Evolutionary conservation across 169 alveolate genomes (phyloP), one percentile per base, ranked within the genome.

Genomic region (Cryptosporidium andersoni): DNA sequence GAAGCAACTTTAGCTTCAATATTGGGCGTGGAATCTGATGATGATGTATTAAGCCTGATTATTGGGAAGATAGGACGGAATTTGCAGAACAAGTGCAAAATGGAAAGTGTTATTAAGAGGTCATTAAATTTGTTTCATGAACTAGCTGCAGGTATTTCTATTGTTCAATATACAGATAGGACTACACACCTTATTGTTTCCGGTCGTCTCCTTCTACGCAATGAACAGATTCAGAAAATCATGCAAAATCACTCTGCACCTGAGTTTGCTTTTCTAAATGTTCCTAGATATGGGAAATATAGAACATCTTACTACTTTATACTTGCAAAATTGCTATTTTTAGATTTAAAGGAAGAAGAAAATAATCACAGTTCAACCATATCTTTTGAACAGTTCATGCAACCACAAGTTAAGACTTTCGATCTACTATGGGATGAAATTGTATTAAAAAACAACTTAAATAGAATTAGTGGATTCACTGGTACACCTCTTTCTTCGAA

Each of bases 121-220:
- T 92, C 97, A 34, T 91, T 96, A 89, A 91, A 92, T 47, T 90
- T 94, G 39, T 95, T 96, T 74, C 92, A 93, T 67, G 98, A 95
- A 64, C 82, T 95, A 34, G 97, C 96, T 5, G 94, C 97, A 5
- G 98, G 98, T 40, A 94, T 96, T 74, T 94, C 94, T 81, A 95
- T 96, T 52, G 97, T 96, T 37, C 97, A 95, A 67, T 93, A 95
- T 64, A 95, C 95, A 11, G 97, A 93, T 67, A 80, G 96, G 6
- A 82, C 92, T 12, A 91, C 96, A 3, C 97, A 95, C 65, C 89
- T 96, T 34, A 95, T 96, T 55, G 95, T 96, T 58, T 92, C 95
- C 16, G 98, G 97, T 14, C 90, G 97, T 34, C 91, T 96, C 65
- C 90, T 96, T 25, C 92, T 96, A 80, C 94, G 94, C 88, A 94